Conservation (phyloP, 2,329 filamentous ascomycete species). For the Colletotrichum viniferum region DNA sequence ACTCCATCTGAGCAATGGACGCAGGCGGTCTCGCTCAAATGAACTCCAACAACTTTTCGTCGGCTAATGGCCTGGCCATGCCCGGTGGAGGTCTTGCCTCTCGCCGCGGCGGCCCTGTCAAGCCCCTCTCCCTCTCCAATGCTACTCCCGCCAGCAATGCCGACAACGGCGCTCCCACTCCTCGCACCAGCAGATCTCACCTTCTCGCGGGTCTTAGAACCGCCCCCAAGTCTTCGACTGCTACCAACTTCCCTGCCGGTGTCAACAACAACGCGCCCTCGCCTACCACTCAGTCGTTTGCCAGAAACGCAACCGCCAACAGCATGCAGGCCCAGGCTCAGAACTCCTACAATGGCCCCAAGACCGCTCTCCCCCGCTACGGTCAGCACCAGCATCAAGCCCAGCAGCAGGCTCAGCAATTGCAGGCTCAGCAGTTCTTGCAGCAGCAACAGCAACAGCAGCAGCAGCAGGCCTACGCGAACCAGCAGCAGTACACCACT, state of each 20-base stretch:
- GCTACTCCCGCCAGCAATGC: constrained; percentile 72
- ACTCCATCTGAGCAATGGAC: constrained; percentile 69
- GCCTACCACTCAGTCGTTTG: constrained; percentile 47
- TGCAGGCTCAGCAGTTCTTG: constrained; percentile 21
- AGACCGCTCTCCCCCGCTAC: constrained; percentile 61
- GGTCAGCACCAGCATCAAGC: constrained; percentile 33
- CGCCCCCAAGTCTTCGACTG: constrained; percentile 83
- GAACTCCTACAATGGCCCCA: constrained; percentile 55
- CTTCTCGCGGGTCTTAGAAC: constrained; percentile 92
- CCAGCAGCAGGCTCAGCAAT: constrained; percentile 2
- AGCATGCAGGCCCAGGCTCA: constrained; percentile 50
- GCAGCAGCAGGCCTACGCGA: constrained; percentile 32
- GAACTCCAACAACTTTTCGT: constrained; percentile 83
- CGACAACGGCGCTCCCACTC: constrained; percentile 75
- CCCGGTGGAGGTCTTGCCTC: constrained; percentile 84
- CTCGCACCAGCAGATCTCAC: constrained; percentile 92
- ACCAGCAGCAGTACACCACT: constrained; percentile 63
- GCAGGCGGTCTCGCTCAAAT: constrained; percentile 99
- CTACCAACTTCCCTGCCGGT: constrained; percentile 69
- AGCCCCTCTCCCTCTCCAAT: constrained; percentile 81
- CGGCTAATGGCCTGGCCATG: constrained; percentile 74
- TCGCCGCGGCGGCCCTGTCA: constrained; percentile 83
- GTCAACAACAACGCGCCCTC: constrained; percentile 56
- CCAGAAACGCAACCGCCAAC: constrained; percentile 48
- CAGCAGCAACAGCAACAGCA: constrained; percentile 33